These are phyloP conservation scores for Zasmidium citrigriseum DNA, from an alignment of 2,329 filamentous ascomycete species.

Conservation along the genomic window DNA sequence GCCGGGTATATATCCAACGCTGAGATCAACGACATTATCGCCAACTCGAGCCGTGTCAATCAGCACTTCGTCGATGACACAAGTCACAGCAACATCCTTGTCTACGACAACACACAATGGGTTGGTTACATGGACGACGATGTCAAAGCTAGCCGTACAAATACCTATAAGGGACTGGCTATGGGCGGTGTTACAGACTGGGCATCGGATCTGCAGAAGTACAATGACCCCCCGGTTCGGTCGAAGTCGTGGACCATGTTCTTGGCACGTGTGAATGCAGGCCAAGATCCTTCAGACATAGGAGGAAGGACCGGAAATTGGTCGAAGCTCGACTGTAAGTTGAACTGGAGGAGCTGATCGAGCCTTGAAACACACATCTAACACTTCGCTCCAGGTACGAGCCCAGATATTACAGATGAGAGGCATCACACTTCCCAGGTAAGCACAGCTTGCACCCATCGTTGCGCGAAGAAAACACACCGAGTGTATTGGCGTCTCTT, in stretches of 20 bases:
- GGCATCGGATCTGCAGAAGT: slow-evolving; percentile 34
- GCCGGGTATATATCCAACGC: slow-evolving; percentile 38
- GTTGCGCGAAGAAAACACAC: no score
- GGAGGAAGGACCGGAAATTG: background rate
- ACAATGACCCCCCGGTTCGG: background rate
- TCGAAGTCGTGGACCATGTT: background rate
- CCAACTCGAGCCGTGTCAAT: background rate
- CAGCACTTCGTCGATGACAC: background rate
- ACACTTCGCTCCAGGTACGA: background rate
- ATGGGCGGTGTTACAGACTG: slow-evolving; percentile 39
- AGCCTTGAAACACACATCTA: background rate
- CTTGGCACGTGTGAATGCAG: background rate
- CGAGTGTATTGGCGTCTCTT: no score
- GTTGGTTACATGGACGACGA: slow-evolving; percentile 27
- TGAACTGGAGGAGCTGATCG: background rate
- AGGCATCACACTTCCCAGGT: no score
- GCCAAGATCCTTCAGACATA: background rate
- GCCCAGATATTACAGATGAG: background rate
- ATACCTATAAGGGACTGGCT: slow-evolving; percentile 29
- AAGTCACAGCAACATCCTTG: slow-evolving; percentile 6
- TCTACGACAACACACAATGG: slow-evolving; percentile 25
- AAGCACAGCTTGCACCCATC: no score
- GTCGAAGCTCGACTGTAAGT: background rate
- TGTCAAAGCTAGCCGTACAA: slow-evolving; percentile 27
- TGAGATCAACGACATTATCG: slow-evolving; percentile 36